Evolutionary conservation across 495 filamentous ascomycete genomes (phyloP).

Genomic region (Trichoderma virens): DNA sequence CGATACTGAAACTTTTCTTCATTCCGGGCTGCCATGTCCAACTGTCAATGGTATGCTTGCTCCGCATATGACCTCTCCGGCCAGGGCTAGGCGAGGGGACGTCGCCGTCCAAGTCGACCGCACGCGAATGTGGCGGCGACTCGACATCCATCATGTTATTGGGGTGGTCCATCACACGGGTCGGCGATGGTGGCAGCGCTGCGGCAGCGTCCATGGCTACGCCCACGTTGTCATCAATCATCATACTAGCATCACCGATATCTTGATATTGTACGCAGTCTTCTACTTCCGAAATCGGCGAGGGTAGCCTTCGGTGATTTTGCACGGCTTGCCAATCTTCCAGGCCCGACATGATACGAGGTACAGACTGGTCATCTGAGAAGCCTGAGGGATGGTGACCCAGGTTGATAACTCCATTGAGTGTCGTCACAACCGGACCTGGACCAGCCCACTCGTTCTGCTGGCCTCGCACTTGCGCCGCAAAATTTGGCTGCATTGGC

Average conservation of each 20-base stretch:
- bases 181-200: background rate
- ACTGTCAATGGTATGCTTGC: conserved; percentile 39
- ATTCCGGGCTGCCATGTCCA: conserved; percentile 45
- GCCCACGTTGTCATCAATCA: conserved; percentile 20
- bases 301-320: conserved; percentile 53
- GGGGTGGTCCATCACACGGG: conserved; percentile 4
- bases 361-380: conserved; percentile 22
- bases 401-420: conserved; percentile 35
- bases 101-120: background rate
- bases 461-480: conserved; percentile 37
- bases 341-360: conserved; percentile 23
- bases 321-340: conserved; percentile 41
- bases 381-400: conserved; percentile 27
- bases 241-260: conserved; percentile 20
- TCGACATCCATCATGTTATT: conserved; percentile 27
- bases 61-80: conserved; percentile 34
- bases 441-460: conserved; percentile 26
- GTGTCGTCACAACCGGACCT: conserved; percentile 24
- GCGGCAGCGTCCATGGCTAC: background rate
- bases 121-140: conserved; percentile 17
- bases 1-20: conserved; percentile 71
- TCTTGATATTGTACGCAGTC: conserved; percentile 18
- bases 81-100: conserved; percentile 22
- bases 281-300: conserved; percentile 61
- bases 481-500: conserved; percentile 44